These are phyloP conservation scores for Dichotomocladium elegans DNA, from an alignment of 371 early-diverging fungal genomes.

Conservation along the genomic window DNA sequence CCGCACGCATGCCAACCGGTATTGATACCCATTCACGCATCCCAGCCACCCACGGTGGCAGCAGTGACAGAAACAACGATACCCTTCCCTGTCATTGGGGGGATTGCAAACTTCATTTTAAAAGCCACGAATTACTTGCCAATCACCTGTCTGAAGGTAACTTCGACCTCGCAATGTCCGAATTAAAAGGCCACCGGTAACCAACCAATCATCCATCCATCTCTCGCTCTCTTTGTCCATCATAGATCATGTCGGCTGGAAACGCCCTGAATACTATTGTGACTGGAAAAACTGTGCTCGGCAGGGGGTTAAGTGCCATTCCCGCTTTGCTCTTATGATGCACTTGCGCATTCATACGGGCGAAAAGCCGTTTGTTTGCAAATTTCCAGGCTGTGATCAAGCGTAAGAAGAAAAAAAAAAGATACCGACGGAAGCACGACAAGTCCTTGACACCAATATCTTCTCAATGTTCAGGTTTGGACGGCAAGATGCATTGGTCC, in stretches of 20 bases:
- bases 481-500: slow-evolving; percentile 37
- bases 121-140: slow-evolving; percentile 39
- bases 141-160: slow-evolving; percentile 53
- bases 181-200: too few species aligned
- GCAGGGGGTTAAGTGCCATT: slow-evolving; percentile 56
- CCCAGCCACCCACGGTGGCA: too few species aligned
- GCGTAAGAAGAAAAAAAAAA: too few species aligned
- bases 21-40: too few species aligned
- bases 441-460: too few species aligned
- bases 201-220: too few species aligned
- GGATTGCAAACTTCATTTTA: slow-evolving; percentile 39
- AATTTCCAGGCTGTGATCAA: slow-evolving; percentile 32
- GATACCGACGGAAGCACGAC: too few species aligned
- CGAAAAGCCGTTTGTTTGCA: slow-evolving; percentile 66
- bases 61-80: too few species aligned
- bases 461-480: slow-evolving; percentile 28
- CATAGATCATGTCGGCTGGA: slow-evolving; percentile 64
- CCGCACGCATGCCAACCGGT: too few species aligned
- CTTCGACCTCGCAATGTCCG: neutral
- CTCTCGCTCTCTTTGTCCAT: neutral
- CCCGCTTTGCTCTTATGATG: slow-evolving; percentile 62
- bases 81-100: slow-evolving; percentile 48
- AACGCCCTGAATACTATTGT: slow-evolving; percentile 58
- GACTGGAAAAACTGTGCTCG: slow-evolving; percentile 61
- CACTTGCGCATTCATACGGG: slow-evolving; percentile 70